Conservation (phyloP, 2,329 filamentous ascomycete genomes). For the Anthostomella pinea region DNA sequence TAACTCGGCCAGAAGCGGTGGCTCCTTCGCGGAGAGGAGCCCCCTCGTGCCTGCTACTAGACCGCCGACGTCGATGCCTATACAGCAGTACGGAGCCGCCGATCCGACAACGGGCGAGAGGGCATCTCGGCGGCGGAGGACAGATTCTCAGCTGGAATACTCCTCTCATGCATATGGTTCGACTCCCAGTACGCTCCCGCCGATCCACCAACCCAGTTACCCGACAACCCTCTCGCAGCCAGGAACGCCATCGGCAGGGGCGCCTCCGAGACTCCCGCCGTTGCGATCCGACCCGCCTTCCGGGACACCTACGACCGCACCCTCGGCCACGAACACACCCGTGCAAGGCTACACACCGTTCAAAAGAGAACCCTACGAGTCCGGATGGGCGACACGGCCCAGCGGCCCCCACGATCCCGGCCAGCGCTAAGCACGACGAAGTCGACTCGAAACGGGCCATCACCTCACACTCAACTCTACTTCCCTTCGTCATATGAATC, state of each 20-base stretch:
- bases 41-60: conserved; percentile 30
- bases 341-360: conserved; percentile 27
- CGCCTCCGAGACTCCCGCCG: conserved; percentile 44
- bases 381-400: conserved; percentile 36
- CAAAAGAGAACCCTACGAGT: conserved; percentile 35
- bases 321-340: conserved; percentile 21
- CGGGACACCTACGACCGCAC: conserved; percentile 21
- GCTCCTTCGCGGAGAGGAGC: conserved; percentile 38
- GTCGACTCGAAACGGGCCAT: not conserved
- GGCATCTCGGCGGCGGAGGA: conserved; percentile 45
- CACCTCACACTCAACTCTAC: conserved; percentile 2
- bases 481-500: conserved; percentile 2
- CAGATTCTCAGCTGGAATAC: conserved; percentile 46
- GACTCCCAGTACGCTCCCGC: conserved; percentile 37
- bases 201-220: conserved; percentile 40
- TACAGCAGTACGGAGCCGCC: conserved; percentile 34
- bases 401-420: conserved; percentile 16
- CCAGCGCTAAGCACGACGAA: conserved; percentile 15
- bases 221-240: conserved; percentile 30
- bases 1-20: conserved; percentile 33
- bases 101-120: conserved; percentile 45
- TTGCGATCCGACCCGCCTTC: conserved; percentile 44
- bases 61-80: conserved; percentile 21
- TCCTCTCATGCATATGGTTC: conserved; percentile 39
- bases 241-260: conserved; percentile 27